Conservation (phyloP, 2,329 filamentous ascomycete species). For the Sordariomycetes sp. region DNA sequence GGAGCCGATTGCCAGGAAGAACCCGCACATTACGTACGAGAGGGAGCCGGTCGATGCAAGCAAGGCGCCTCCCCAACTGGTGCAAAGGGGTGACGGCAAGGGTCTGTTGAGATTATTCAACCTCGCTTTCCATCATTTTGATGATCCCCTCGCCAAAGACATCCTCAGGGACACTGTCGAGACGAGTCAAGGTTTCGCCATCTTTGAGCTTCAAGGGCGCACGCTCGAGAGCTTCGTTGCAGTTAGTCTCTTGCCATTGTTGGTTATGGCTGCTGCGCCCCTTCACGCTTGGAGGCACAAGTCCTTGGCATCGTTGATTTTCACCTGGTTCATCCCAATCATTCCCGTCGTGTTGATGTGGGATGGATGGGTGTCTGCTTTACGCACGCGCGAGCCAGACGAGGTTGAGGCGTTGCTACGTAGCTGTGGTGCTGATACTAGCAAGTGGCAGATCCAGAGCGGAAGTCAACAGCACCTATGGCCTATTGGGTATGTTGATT, state of each 20-base stretch:
- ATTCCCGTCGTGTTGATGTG: conserved; percentile 59
- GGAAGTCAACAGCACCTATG: conserved; percentile 38
- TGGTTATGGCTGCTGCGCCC: conserved; percentile 41
- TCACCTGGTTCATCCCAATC: conserved; percentile 57
- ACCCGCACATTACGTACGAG: conserved; percentile 50
- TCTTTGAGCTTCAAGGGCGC: conserved; percentile 68
- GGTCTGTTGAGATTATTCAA: conserved; percentile 63
- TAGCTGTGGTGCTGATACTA: conserved; percentile 33
- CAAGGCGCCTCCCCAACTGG: conserved; percentile 41
- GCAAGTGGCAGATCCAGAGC: conserved; percentile 38
- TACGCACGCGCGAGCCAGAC: conserved; percentile 56
- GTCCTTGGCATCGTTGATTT: conserved; percentile 48
- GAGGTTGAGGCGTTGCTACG: conserved; percentile 55
- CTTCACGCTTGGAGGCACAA: conserved; percentile 42
- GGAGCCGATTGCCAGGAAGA: conserved; percentile 40
- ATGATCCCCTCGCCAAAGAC: conserved; percentile 48
- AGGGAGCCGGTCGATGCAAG: conserved; percentile 55
- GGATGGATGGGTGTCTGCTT: conserved; percentile 58
- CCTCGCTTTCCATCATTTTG: conserved; percentile 70
- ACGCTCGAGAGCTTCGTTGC: conserved; percentile 43
- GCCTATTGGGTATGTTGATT: conserved; percentile 40
- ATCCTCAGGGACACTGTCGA: conserved; percentile 57
- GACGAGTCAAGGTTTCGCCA: conserved; percentile 58
- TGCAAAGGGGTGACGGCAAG: conserved; percentile 25
- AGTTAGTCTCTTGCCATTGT: conserved; percentile 41